A percentile compares a stretch with the other conserved stretches of the same genome.
phyloP scores from a whole-genome alignment of 1,284 basidiomycete genomes.

The Ustilago loliicola region DNA sequence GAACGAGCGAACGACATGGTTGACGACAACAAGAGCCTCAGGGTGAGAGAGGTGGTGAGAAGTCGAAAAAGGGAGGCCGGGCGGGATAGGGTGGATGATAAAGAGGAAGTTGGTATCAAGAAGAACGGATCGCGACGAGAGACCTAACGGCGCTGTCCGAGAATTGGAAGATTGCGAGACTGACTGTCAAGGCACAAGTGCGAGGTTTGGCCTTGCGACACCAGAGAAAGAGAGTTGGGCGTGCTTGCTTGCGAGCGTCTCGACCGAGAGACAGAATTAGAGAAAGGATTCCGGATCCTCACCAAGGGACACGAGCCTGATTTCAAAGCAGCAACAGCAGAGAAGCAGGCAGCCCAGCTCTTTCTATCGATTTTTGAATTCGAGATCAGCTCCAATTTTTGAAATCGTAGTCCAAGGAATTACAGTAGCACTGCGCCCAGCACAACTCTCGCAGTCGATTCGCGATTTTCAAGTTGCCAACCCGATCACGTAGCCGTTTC shows the following conservation, averaged over 20 bases:
- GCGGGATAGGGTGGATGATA: not conserved
- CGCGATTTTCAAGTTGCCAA: not conserved
- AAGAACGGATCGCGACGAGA: slow-evolving; percentile 33
- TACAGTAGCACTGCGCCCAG: no score
- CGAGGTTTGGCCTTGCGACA: no score
- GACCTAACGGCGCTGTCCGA: slow-evolving; percentile 6
- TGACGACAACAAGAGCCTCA: not conserved
- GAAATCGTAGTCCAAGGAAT: not conserved
- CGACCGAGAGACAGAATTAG: not conserved
- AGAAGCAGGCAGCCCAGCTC: not conserved
- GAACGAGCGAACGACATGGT: slow-evolving; percentile 56
- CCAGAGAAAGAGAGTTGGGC: not conserved
- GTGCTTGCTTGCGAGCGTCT: not conserved
- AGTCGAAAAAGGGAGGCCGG: not conserved
- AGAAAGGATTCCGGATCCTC: no score
- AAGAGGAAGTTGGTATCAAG: not conserved
- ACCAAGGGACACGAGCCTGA: not conserved
- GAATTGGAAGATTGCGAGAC: slow-evolving; percentile 3
- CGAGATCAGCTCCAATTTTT: not conserved
- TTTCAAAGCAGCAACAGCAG: slow-evolving; percentile 3
- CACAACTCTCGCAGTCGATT: no score
- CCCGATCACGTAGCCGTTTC: slow-evolving; percentile 54
- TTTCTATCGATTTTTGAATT: not conserved
- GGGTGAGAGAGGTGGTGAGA: slow-evolving; percentile 9
- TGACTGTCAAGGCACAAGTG: not conserved